These are phyloP conservation scores for Grigorovia yakushimaensis DNA, from an alignment of 805 yeast genomes.

Conservation along the genomic window DNA sequence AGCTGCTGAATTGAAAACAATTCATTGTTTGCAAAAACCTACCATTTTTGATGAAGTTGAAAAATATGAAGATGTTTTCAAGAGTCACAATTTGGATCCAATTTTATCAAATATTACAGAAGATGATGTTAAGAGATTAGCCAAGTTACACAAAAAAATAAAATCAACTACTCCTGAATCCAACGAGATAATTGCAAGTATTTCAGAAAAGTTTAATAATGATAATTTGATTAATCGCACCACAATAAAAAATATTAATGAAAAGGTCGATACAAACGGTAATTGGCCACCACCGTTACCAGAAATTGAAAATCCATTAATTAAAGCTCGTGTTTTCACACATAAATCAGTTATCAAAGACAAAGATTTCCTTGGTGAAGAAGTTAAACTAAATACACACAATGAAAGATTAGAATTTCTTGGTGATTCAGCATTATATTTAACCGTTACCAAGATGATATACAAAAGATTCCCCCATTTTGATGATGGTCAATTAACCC, in stretches of 20 bases:
- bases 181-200: neutral
- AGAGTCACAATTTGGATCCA: constrained; percentile 11
- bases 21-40: constrained; percentile 40
- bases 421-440: constrained; percentile 80
- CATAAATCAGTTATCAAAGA: constrained; percentile 67
- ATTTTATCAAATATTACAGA: constrained; percentile 12
- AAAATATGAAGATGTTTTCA: constrained; percentile 29
- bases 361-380: constrained; percentile 43
- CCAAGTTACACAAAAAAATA: constrained; percentile 1
- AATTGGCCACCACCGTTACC: constrained; percentile 65
- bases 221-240: neutral
- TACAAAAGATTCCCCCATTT: constrained; percentile 58
- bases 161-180: constrained; percentile 9
- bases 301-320: constrained; percentile 44
- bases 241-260: constrained; percentile 11
- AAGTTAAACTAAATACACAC: constrained; percentile 51
- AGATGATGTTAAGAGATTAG: constrained; percentile 10
- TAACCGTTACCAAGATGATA: constrained; percentile 58
- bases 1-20: constrained; percentile 50
- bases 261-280: constrained; percentile 18
- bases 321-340: constrained; percentile 63
- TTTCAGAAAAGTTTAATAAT: neutral
- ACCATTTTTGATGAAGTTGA: constrained; percentile 46
- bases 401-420: constrained; percentile 85
- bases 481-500: constrained; percentile 73